Evolutionary conservation across 805 yeast genomes (phyloP), one percentile per base, ranked within the genome.

Genomic region (Scheffersomyces ergatensis): DNA sequence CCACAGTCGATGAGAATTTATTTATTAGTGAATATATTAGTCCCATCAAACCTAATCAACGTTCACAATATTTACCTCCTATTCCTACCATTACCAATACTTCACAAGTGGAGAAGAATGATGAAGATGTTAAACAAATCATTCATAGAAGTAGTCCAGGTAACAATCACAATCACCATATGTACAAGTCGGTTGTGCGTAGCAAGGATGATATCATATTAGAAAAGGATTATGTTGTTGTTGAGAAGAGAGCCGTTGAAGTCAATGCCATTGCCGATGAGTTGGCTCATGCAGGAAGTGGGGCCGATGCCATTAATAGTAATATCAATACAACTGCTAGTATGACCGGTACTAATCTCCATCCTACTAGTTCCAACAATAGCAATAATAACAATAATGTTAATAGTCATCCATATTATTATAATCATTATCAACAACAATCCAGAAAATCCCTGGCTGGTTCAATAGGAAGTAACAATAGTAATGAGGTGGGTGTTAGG

Each of bases 241-340:
- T 92, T 21, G 98, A 92, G 60, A 93, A 92, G 60, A 77, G 95
- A 37, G 88, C 93, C 0, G 97, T 92, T 3, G 98, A 93, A 58
- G 95, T 92, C 7, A 92, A 92, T 66, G 92, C 96, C 2, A 72
- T 93, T 42, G 99, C 99, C 2, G 98, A 92, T 61, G 97, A 90
- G 58, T 67, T 92, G 38, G 90, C 88, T 13, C 67, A 70, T 43
- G 82, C 82, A 2, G 82, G 82, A 1, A 62, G 70, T 42, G 73
- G 76, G 5, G 71, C 74, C 5, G 72, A 74, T 24, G 82, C 77
- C 1, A 71, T 69, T n/a, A 53, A 53, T 33, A 16, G 14, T 20
- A 39, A 6, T 11, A n/a, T n/a, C n/a, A n/a, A n/a, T n/a, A 23
- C 6, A 6, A 23, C 9, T 23, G 25, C 9, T 11, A 23, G 9